phyloP scores from a whole-genome alignment of 2,329 filamentous ascomycete genomes.

The Botrytis pseudocinerea region DNA sequence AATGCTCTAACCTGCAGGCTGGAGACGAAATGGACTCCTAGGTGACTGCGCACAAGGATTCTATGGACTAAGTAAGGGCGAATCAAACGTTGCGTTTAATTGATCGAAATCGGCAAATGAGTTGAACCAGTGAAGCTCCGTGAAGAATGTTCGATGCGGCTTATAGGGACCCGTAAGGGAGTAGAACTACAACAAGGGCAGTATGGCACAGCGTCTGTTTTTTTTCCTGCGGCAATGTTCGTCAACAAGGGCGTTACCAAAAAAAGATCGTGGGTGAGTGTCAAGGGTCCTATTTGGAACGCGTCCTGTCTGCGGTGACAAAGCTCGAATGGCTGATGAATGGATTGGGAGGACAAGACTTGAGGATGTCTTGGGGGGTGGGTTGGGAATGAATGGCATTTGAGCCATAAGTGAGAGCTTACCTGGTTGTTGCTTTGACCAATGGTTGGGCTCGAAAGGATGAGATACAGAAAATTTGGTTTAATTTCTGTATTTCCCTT shows the following conservation, averaged over 20 bases:
- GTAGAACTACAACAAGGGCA: conserved; percentile 22
- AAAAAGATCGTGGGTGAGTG: conserved; percentile 1
- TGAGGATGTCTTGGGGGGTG: background rate
- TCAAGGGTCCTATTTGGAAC: conserved; percentile 23
- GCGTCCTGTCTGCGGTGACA: conserved; percentile 20
- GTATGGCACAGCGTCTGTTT: conserved; percentile 23
- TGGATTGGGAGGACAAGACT: conserved; percentile 16
- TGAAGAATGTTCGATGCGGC: conserved; percentile 19
- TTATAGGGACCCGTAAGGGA: conserved; percentile 22
- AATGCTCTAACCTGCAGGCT: conserved; percentile 26
- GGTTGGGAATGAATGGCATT: background rate
- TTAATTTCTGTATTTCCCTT: background rate
- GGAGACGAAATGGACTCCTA: conserved; percentile 25
- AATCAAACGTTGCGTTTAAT: conserved; percentile 24
- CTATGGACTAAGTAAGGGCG: conserved; percentile 22
- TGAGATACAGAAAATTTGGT: conserved; percentile 12
- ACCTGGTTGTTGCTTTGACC: conserved; percentile 6
- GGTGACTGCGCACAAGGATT: conserved; percentile 26
- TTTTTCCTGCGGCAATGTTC: conserved; percentile 23
- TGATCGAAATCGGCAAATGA: conserved; percentile 23
- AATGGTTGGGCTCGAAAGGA: background rate
- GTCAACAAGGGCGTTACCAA: conserved; percentile 23
- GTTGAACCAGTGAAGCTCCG: conserved; percentile 21
- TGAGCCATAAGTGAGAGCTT: background rate
- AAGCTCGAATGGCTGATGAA: conserved; percentile 19